Evolutionary conservation across 139 green algal species (phyloP).

Genomic region (Pseudopediastrum boryanum): DNA sequence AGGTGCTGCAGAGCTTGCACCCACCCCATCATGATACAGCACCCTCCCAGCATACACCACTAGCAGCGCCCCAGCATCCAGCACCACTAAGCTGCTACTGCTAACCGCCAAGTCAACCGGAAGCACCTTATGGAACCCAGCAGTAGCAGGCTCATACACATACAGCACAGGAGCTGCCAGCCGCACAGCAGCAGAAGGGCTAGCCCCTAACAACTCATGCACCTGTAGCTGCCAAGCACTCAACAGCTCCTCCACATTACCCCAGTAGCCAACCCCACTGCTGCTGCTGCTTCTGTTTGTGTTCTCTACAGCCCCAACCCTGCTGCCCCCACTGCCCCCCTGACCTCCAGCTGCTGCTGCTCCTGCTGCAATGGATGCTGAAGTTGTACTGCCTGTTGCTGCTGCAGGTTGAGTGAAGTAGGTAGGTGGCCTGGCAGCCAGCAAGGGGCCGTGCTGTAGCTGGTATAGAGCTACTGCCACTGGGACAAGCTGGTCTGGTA

Average conservation of each 20-base stretch:
- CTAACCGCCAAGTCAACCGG: too few species aligned
- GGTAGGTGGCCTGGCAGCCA: background rate
- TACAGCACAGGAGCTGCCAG: too few species aligned
- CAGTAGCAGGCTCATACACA: too few species aligned
- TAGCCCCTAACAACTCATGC: too few species aligned
- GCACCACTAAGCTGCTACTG: too few species aligned
- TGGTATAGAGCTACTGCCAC: background rate
- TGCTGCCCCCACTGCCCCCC: background rate
- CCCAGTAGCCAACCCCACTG: background rate
- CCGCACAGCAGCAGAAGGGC: too few species aligned
- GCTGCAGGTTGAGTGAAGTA: background rate
- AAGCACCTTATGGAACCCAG: too few species aligned
- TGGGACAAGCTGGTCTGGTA: background rate
- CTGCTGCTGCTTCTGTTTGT: background rate
- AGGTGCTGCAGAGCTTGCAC: too few species aligned
- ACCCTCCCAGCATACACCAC: too few species aligned
- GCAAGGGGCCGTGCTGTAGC: background rate
- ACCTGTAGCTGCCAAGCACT: too few species aligned
- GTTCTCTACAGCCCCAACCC: background rate
- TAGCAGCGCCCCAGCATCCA: too few species aligned
- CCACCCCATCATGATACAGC: too few species aligned
- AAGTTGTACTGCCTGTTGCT: background rate
- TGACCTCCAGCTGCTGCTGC: background rate
- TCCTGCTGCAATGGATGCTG: slow-evolving; percentile 1
- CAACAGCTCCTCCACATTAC: background rate